These are phyloP conservation scores for Phytophthora sansomeana DNA, from an alignment of 352 stramenopile genomes.

Conservation along the genomic window DNA sequence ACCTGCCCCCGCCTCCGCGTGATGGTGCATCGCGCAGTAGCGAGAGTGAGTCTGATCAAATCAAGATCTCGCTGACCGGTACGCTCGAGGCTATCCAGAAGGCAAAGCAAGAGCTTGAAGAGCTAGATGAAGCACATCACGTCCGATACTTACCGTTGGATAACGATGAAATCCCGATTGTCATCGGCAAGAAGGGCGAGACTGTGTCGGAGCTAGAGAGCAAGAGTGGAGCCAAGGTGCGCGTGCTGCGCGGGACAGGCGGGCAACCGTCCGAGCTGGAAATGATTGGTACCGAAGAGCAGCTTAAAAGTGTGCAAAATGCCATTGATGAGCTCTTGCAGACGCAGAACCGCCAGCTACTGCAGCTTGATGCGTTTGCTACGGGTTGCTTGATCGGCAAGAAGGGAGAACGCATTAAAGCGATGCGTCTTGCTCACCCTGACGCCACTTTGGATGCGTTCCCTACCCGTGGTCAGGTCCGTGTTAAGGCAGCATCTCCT, in stretches of 20 bases:
- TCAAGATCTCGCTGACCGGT: slow-evolving; percentile 75
- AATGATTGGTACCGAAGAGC: slow-evolving; percentile 77
- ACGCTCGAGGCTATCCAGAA: slow-evolving; percentile 65
- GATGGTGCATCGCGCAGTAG: slow-evolving; percentile 28
- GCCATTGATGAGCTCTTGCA: slow-evolving; percentile 72
- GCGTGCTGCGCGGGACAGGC: slow-evolving; percentile 53
- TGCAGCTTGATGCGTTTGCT: slow-evolving; percentile 79
- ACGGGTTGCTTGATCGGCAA: slow-evolving; percentile 80
- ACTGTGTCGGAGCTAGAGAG: slow-evolving; percentile 76
- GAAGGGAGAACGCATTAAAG: slow-evolving; percentile 84
- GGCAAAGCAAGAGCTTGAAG: slow-evolving; percentile 68
- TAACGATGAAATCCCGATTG: slow-evolving; percentile 74
- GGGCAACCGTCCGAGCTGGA: slow-evolving; percentile 63
- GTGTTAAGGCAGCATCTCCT: slow-evolving; percentile 65
- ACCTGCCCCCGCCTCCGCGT: slow-evolving; percentile 49
- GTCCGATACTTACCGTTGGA: slow-evolving; percentile 78
- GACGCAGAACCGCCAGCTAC: slow-evolving; percentile 78
- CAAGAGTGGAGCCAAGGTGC: slow-evolving; percentile 68
- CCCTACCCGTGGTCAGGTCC: slow-evolving; percentile 70
- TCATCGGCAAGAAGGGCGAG: slow-evolving; percentile 85
- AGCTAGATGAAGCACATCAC: slow-evolving; percentile 66
- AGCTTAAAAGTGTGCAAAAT: slow-evolving; percentile 57
- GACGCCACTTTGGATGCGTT: slow-evolving; percentile 78
- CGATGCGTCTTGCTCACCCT: slow-evolving; percentile 65
- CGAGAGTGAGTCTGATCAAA: slow-evolving; percentile 46